These are phyloP conservation scores for Lentinus polychrous DNA, from an alignment of 1,284 basidiomycete species.

Conservation along the genomic window DNA sequence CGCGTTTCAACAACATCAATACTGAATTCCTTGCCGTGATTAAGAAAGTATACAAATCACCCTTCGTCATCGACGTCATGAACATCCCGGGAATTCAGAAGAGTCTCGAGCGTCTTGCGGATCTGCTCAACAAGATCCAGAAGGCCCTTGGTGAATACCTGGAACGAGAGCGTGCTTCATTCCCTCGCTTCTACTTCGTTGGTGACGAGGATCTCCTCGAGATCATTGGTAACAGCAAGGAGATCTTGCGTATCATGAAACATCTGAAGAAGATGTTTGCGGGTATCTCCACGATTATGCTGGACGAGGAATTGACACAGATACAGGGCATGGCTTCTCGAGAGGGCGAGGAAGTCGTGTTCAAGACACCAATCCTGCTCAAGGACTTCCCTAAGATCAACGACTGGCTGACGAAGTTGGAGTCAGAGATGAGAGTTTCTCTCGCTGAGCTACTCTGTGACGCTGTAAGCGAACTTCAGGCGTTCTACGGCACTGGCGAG, in stretches of 20 bases:
- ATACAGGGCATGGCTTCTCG: conserved; percentile 89
- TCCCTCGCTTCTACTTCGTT: conserved; percentile 99
- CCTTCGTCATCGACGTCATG: conserved; percentile 95
- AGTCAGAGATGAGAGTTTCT: conserved; percentile 91
- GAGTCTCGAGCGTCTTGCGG: conserved; percentile 92
- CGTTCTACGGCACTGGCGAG: conserved; percentile 69
- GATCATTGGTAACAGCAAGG: conserved; percentile 99
- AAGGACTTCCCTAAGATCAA: conserved; percentile 98
- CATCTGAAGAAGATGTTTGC: conserved; percentile 99
- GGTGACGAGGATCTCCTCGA: conserved; percentile 98
- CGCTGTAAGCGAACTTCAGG: conserved; percentile 72
- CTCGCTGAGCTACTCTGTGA: conserved; percentile 79
- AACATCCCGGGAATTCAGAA: conserved; percentile 96
- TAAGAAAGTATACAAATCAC: conserved; percentile 99
- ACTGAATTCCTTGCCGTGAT: conserved; percentile 97
- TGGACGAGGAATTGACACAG: conserved; percentile 86
- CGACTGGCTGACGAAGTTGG: conserved; percentile 93
- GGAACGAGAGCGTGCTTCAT: conserved; percentile 93
- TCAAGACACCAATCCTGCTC: conserved; percentile 78
- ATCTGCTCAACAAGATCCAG: conserved; percentile 96
- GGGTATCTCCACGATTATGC: conserved; percentile 83
- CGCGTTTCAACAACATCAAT: conserved; percentile 98
- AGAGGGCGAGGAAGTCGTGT: conserved; percentile 90
- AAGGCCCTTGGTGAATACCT: conserved; percentile 99
- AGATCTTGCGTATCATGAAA: conserved; percentile 95